phyloP scores from a whole-genome alignment of 768 basidiomycete genomes.

The Lactarius hengduanensis region DNA sequence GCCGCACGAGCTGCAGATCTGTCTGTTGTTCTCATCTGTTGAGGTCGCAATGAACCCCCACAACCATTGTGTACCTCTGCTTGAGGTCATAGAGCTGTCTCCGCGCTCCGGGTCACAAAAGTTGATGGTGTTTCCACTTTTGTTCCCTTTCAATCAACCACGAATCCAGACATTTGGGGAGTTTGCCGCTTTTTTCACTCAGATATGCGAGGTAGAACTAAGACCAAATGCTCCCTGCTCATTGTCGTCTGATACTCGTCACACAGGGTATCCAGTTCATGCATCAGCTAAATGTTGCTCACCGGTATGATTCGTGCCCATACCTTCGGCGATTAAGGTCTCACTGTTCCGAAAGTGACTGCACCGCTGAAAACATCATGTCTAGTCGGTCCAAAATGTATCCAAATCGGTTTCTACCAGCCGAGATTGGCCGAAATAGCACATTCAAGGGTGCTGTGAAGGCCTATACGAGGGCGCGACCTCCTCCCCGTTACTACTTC shows the following conservation, averaged over 20 bases:
- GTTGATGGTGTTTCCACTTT: constrained; percentile 32
- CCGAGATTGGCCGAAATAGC: too few species aligned
- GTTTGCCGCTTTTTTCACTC: too few species aligned
- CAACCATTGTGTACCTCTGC: constrained; percentile 31
- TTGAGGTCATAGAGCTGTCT: too few species aligned
- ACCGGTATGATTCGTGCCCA: constrained; percentile 33
- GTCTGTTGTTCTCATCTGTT: constrained; percentile 27
- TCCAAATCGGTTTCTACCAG: too few species aligned
- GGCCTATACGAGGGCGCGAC: too few species aligned
- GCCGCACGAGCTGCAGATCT: constrained; percentile 36
- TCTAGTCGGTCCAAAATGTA: too few species aligned
- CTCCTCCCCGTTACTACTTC: constrained; percentile 37
- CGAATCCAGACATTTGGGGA: constrained; percentile 29
- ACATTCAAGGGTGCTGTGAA: constrained; percentile 31
- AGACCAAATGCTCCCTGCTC: not conserved
- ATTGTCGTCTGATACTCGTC: constrained; percentile 24
- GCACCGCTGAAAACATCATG: constrained; percentile 25
- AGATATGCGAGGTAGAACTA: constrained; percentile 30
- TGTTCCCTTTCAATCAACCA: constrained; percentile 32
- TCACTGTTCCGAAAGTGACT: constrained; percentile 6
- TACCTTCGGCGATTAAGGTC: not conserved
- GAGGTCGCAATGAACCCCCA: constrained; percentile 23
- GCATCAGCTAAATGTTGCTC: constrained; percentile 31
- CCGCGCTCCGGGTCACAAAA: constrained; percentile 3
- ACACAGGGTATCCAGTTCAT: constrained; percentile 32